Conservation (phyloP, 2,329 filamentous ascomycete species). For the Hypoxylon sp. region DNA sequence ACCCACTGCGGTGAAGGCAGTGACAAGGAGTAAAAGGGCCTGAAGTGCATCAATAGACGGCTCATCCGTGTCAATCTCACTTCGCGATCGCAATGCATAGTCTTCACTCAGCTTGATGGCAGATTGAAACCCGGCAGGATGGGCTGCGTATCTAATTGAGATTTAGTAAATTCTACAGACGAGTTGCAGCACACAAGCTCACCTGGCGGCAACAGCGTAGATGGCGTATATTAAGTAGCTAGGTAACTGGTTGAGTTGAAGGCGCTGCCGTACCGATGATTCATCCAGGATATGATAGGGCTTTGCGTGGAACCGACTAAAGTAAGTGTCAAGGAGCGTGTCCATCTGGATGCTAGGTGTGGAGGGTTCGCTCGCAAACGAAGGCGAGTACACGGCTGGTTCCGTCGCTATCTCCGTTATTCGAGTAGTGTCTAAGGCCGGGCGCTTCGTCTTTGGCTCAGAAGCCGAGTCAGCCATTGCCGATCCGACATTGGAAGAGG, state of each 20-base stretch:
- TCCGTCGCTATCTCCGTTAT: slow-evolving; percentile 56
- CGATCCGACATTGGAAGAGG: slow-evolving; percentile 45
- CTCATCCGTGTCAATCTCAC: slow-evolving; percentile 82
- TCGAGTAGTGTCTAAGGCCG: slow-evolving; percentile 56
- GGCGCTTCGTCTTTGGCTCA: slow-evolving; percentile 61
- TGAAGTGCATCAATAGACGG: slow-evolving; percentile 85
- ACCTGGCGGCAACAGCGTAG: slow-evolving; percentile 75
- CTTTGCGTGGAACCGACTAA: slow-evolving; percentile 83
- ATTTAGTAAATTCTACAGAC: slow-evolving; percentile 41
- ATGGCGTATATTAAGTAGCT: slow-evolving; percentile 69
- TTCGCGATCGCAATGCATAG: slow-evolving; percentile 77
- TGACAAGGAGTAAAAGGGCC: slow-evolving; percentile 79
- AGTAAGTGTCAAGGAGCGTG: slow-evolving; percentile 82
- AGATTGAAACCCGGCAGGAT: slow-evolving; percentile 76
- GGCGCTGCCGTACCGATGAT: slow-evolving; percentile 77
- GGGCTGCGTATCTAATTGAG: slow-evolving; percentile 73
- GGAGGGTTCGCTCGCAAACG: slow-evolving; percentile 61
- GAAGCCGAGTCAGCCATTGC: slow-evolving; percentile 47
- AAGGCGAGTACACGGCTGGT: slow-evolving; percentile 61
- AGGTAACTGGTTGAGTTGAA: slow-evolving; percentile 77
- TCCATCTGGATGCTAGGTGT: slow-evolving; percentile 67
- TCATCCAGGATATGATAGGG: slow-evolving; percentile 88
- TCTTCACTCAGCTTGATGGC: slow-evolving; percentile 79
- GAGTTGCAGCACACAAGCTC: slow-evolving; percentile 44
- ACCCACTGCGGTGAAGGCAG: slow-evolving; percentile 82